A percentile compares a stretch with the other conserved stretches of the same genome.
Conservation (phyloP, 192 early-diverging fungal species). For the Backusella tarrabulga region DNA sequence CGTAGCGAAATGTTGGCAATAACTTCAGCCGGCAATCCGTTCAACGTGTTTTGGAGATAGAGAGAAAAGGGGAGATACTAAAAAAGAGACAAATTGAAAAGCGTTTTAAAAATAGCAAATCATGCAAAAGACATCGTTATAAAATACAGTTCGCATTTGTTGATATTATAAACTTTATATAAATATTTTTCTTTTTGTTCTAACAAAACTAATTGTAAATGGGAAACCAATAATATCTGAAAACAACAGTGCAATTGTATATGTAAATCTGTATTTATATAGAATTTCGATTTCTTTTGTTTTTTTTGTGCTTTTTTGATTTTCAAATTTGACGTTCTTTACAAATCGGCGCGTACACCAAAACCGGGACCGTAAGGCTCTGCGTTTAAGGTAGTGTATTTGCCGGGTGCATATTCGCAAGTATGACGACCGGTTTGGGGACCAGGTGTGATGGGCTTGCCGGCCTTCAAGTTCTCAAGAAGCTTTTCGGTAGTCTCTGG, state of each 20-base stretch:
- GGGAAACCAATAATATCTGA: not conserved
- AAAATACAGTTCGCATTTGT: not conserved
- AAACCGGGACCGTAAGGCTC: slow-evolving; percentile 94
- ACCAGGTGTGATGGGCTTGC: slow-evolving; percentile 75
- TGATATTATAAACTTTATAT: not conserved
- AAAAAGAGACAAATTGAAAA: too few relatives aligned
- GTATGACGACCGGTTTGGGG: slow-evolving; percentile 83
- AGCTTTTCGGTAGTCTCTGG: slow-evolving; percentile 87
- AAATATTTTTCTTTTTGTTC: not conserved
- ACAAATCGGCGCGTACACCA: slow-evolving; percentile 76
- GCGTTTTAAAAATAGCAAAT: too few relatives aligned
- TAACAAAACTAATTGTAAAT: not conserved
- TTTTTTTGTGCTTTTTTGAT: not conserved
- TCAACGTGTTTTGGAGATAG: too few relatives aligned
- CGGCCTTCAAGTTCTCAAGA: slow-evolving; percentile 82
- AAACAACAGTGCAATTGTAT: not conserved
- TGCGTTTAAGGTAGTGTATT: slow-evolving; percentile 76
- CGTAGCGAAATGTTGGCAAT: too few relatives aligned
- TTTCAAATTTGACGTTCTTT: slow-evolving; percentile 25
- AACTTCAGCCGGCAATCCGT: too few relatives aligned
- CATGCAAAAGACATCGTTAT: too few relatives aligned
- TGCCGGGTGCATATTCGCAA: slow-evolving; percentile 81
- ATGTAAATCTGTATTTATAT: not conserved
- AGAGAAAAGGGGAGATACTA: too few relatives aligned
- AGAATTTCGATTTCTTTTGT: not conserved